Base-by-base conservation (phyloP, 163 green algal species). In the Chlorella variabilis region DNA sequence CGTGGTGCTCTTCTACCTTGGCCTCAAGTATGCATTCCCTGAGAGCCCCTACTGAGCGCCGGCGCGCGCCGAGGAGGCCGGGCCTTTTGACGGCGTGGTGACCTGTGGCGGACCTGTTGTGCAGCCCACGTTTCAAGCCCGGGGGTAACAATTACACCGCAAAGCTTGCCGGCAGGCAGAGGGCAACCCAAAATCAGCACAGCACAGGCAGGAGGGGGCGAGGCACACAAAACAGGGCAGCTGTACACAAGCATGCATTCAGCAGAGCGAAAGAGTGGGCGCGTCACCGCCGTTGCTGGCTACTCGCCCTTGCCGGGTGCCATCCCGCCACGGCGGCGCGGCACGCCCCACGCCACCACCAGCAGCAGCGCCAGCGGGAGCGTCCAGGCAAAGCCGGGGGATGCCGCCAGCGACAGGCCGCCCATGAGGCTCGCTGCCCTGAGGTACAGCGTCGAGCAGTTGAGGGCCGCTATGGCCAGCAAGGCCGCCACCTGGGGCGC, bases 21-120 rank as follows among this genome's bases (percentile, higher is more conserved):
- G 93, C 0, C 75, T 96, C 23, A 87, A 96, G 69, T 93, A 88
- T 31, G 51, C 91, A 4, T 95, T 95, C 58, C 87, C 83, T 23
- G 83, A 81, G 25, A 58, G 34, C 27, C 54, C 38, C 5, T 80
- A 70, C 73, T 80, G 73, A 71, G 17, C 29, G 9, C n/a, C n/a
- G n/a, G n/a, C n/a, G n/a, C n/a, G n/a, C n/a, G n/a, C n/a, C n/a
- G n/a, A n/a, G n/a, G n/a, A n/a, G n/a, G n/a, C n/a, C n/a, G n/a
- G n/a, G n/a, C n/a, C n/a, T n/a, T n/a, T n/a, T n/a, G n/a, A n/a
- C n/a, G n/a, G n/a, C n/a, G n/a, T n/a, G n/a, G n/a, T n/a, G n/a
- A n/a, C n/a, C n/a, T n/a, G n/a, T n/a, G n/a, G n/a, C n/a, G n/a
- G n/a, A n/a, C n/a, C n/a, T n/a, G n/a, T n/a, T n/a, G n/a, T n/a